Percentiles rank a stretch among this genome's conserved stretches.
Evolutionary conservation across 148 eudicot species (phyloP).

Genomic region (Chenopodium suecicum): DNA sequence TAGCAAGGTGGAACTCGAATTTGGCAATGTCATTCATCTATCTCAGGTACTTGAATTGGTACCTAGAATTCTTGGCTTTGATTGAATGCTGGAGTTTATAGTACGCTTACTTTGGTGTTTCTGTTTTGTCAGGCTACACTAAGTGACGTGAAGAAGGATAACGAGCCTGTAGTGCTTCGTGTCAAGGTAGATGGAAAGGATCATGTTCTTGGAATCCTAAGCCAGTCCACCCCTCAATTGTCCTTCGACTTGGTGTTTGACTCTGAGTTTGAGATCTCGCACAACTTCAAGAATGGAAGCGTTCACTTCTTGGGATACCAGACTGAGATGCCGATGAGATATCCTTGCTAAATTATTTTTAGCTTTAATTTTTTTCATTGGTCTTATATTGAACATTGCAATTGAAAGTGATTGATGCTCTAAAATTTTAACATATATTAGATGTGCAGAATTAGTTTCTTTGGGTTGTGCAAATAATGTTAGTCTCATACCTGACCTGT

Average conservation of each 20-base stretch:
- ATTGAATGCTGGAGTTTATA: not conserved
- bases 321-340: slow-evolving; percentile 35
- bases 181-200: slow-evolving; percentile 43
- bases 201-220: slow-evolving; percentile 55
- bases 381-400: not conserved
- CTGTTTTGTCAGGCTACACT: slow-evolving; percentile 50
- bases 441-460: no score
- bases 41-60: slow-evolving; percentile 48
- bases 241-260: slow-evolving; percentile 78
- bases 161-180: slow-evolving; percentile 37
- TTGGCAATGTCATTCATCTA: slow-evolving; percentile 48
- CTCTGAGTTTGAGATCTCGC: slow-evolving; percentile 75
- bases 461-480: no score
- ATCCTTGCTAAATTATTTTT: slow-evolving; percentile 29
- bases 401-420: no score
- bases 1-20: slow-evolving; percentile 35
- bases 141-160: slow-evolving; percentile 66
- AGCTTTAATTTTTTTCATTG: not conserved
- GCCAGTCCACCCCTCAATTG: slow-evolving; percentile 52
- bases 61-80: not conserved
- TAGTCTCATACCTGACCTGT: no score
- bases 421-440: no score
- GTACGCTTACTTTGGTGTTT: slow-evolving; percentile 5
- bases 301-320: slow-evolving; percentile 69
- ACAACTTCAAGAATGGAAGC: slow-evolving; percentile 74